Evolutionary conservation across 1,284 basidiomycete genomes (phyloP).

Genomic region (Puccinia novopanici): DNA sequence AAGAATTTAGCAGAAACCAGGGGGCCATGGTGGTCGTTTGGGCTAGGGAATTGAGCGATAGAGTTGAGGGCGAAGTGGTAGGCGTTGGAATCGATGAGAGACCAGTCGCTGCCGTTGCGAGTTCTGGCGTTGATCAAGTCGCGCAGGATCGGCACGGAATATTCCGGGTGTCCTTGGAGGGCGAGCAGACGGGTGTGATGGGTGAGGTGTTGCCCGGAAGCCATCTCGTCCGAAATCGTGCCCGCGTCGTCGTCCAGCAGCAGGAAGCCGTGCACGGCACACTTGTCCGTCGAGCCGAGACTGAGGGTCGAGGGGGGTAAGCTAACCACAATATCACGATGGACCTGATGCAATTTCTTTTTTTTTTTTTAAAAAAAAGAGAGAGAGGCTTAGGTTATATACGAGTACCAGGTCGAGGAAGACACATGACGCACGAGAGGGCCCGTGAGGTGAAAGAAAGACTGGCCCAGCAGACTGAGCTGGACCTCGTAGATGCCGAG

Average conservation of each 20-base stretch:
- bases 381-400: not conserved
- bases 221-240: not conserved
- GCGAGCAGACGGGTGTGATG: not conserved
- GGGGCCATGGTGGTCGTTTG: not conserved
- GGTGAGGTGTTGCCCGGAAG: too few species aligned
- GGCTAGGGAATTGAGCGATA: not conserved
- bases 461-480: not conserved
- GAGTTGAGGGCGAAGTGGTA: not conserved
- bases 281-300: slow-evolving; percentile 6
- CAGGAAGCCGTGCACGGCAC: slow-evolving; percentile 9
- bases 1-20: not conserved
- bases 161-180: slow-evolving; percentile 39
- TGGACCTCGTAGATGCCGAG: slow-evolving; percentile 13
- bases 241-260: not conserved
- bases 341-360: slow-evolving; percentile 11
- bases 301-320: not conserved
- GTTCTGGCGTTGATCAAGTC: not conserved
- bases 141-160: not conserved
- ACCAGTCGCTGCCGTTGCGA: not conserved
- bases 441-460: not conserved
- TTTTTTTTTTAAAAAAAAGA: not conserved
- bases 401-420: not conserved
- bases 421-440: too few species aligned
- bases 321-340: slow-evolving; percentile 21
- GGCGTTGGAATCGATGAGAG: not conserved